Base-by-base conservation (phyloP, 2,329 filamentous ascomycete genomes). In the Cercospora berteroae region DNA sequence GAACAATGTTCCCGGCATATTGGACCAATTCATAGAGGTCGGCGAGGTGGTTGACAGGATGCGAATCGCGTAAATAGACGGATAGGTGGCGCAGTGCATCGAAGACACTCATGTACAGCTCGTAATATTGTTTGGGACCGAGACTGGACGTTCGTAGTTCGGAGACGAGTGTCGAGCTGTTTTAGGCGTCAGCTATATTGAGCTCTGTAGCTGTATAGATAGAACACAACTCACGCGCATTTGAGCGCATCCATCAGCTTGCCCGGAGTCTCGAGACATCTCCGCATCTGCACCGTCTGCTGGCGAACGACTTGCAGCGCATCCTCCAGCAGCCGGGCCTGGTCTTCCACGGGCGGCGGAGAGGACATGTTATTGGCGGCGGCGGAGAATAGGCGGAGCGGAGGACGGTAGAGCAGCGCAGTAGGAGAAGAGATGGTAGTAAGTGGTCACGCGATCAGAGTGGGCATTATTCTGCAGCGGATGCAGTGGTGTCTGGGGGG, bases 221-320 rank as follows among this genome's bases (percentile, higher is more conserved):
- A n/a, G 29, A n/a, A 58, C 7, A 27, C 18, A 23, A 58, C 90
- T 76, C 87, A 98, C 95, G 94, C 97, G 91, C 94, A 98, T 84
- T 99, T 99, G 77, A 99, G 88, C 76, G 95, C 95, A 85, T 99
- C 95, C 95, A 99, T 99, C 73, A 99, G 89, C 87, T 99, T 99
- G 72, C 95, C 94, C 6, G 95, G 94, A 9, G 93, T 96, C 79
- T 99, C 96, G 69, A 99, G 87, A 77, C 94, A 98, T 84, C 96
- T 94, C 83, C 94, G 93, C 95, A 99, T 99, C 79, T 97, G 87
- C 77, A 89, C 88, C 67, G 94, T 95, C 87, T 99, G 96, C 83
- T 98, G 94, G 82, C 94, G 92, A 81, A 99, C 96, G 62, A 97
- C 94, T 69, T 91, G 88, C 81, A 98, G 85, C 77, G 96, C 95